These are phyloP conservation scores for Capillidium rhysosporum DNA, from an alignment of 371 early-diverging fungal species.

Conservation along the genomic window DNA sequence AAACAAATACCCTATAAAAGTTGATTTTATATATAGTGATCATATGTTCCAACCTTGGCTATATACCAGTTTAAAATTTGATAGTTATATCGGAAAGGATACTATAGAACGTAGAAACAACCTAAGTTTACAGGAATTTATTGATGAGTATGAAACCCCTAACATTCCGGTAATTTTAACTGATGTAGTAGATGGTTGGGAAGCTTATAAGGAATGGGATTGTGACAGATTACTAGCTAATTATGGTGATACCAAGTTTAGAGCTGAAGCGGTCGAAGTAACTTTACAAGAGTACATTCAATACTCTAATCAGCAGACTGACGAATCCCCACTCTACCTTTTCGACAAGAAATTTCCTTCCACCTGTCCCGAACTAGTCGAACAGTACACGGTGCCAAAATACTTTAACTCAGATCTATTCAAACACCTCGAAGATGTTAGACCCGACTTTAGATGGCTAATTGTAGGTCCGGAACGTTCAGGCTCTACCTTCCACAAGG, in stretches of 20 bases:
- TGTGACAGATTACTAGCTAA: slow-evolving; percentile 17
- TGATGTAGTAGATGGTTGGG: slow-evolving; percentile 32
- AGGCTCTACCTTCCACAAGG: slow-evolving; percentile 42
- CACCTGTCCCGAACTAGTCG: slow-evolving; percentile 17
- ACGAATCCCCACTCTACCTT: slow-evolving; percentile 39
- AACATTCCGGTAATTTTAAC: slow-evolving; percentile 36
- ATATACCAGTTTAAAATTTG: slow-evolving; percentile 23
- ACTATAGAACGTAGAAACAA: slow-evolving; percentile 23
- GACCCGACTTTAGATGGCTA: slow-evolving; percentile 52
- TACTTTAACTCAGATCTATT: slow-evolving; percentile 42
- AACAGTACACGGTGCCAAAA: slow-evolving; percentile 29
- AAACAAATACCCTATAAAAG: slow-evolving; percentile 8
- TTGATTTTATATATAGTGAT: slow-evolving; percentile 29
- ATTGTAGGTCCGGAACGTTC: slow-evolving; percentile 40
- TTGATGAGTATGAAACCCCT: slow-evolving; percentile 22
- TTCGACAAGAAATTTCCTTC: slow-evolving; percentile 40
- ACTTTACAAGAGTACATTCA: slow-evolving; percentile 22
- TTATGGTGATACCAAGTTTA: slow-evolving; percentile 20
- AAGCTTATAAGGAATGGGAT: slow-evolving; percentile 24
- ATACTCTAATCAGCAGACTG: slow-evolving; percentile 19
- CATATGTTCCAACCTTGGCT: slow-evolving; percentile 28
- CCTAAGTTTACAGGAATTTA: slow-evolving; percentile 19
- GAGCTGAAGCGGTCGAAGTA: slow-evolving; percentile 38
- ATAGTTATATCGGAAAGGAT: slow-evolving; percentile 20
- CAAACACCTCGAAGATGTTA: slow-evolving; percentile 15